phyloP scores from a whole-genome alignment of 1,139 yeast genomes.

The Suhomyces wounanorum region DNA sequence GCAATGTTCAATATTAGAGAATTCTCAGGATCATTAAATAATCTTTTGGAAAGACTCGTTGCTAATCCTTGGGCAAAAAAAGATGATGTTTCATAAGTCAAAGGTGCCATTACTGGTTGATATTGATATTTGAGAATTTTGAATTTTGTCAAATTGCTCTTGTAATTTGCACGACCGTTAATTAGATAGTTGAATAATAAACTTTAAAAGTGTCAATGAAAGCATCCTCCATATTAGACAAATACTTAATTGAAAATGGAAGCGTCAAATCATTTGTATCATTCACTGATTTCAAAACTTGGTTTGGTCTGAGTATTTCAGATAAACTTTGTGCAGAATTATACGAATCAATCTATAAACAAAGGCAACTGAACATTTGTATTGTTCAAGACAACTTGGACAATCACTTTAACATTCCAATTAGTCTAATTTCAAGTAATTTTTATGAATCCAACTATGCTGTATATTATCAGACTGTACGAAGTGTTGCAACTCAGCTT shows the following conservation, averaged over 20 bases:
- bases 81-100: slow-evolving; percentile 19
- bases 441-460: not conserved
- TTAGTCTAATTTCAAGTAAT: not conserved
- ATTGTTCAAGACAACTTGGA: not conserved
- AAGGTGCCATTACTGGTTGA: slow-evolving; percentile 12
- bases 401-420: not conserved
- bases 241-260: not conserved
- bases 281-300: not conserved
- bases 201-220: not conserved
- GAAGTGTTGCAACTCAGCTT: slow-evolving; percentile 19
- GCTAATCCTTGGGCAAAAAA: slow-evolving; percentile 21
- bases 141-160: not conserved
- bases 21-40: slow-evolving; percentile 57
- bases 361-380: not conserved
- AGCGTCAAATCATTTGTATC: not conserved
- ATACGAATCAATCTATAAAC: not conserved
- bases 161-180: not conserved
- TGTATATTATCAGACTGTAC: slow-evolving; percentile 10
- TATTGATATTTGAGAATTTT: not conserved
- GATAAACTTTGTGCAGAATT: not conserved
- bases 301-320: not conserved
- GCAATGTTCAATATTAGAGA: slow-evolving; percentile 63
- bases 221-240: not conserved
- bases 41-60: slow-evolving; percentile 19
- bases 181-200: not conserved